Evolutionary conservation across 2,329 filamentous ascomycete genomes (phyloP), one percentile per base, ranked within the genome.

Genomic region (Thielaviopsis euricoi): DNA sequence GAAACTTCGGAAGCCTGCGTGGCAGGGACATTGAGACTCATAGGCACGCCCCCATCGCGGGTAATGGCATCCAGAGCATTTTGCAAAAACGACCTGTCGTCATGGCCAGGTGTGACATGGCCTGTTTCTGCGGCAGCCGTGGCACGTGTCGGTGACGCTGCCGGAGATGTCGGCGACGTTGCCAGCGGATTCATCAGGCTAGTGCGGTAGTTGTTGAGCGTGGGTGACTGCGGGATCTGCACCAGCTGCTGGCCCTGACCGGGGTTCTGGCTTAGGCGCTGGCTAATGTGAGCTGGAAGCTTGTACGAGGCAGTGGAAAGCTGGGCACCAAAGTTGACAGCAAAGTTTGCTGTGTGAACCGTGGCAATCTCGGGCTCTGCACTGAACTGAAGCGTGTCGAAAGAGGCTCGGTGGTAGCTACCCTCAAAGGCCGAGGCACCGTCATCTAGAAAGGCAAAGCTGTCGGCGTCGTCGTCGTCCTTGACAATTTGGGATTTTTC

Each of bases 61-160:
- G 89, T 94, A 64, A 97, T 74, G 62, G 91, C 88, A 62, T 95
- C 87, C 62, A 97, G 81, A 48, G 91, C 90, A 68, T 93, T 94
- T 62, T 86, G 86, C 62, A 96, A 87, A 69, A 90, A 95, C 0
- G 89, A 89, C 9, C 83, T 86, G 66, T 95, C 86, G 65, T 95
- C 89, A 46, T 89, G 74, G 10, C 85, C 87, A 0, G 89, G 89
- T 0, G 87, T 91, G 58, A 82, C 74, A 48, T 74, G 74, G 59
- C 74, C 72, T 52, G 25, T 9, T 26, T 26, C 25, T 4, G 25
- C 9, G 9, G 25, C 25, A 9, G 25, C 25, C 25, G 25, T 26
- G 25, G 25, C 25, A 4, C 25, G 25, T 9, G 25, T 26, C 25
- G 25, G 25, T 9, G 51, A 53, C 23, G 21, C 0, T 29, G 53